These are phyloP conservation scores for Eremothecium cymbalariae DNA, from an alignment of 1,139 yeast genomes.

Conservation along the genomic window DNA sequence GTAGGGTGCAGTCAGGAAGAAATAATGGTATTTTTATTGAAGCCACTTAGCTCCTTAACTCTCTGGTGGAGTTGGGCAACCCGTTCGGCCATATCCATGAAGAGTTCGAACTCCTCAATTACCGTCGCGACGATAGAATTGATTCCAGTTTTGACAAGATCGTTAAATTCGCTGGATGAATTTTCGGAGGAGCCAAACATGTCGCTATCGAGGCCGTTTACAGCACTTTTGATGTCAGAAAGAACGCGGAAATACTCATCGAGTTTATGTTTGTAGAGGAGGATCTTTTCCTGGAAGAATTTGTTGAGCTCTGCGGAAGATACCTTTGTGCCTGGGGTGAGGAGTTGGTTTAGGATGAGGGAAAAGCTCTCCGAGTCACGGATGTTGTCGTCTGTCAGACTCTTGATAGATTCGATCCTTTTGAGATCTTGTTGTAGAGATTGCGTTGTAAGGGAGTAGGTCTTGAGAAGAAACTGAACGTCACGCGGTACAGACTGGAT, in stretches of 20 bases:
- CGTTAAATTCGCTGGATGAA: slow-evolving; percentile 10
- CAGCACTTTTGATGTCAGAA: slow-evolving; percentile 65
- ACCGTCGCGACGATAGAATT: slow-evolving; percentile 41
- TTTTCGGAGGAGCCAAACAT: slow-evolving; percentile 21
- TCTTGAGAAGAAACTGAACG: slow-evolving; percentile 59
- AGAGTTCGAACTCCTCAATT: slow-evolving; percentile 72
- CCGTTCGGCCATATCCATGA: slow-evolving; percentile 84
- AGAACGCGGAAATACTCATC: slow-evolving; percentile 59
- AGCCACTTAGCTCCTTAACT: slow-evolving; percentile 37
- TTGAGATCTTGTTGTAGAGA: slow-evolving; percentile 59
- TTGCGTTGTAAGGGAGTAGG: slow-evolving; percentile 55
- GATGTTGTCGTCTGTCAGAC: slow-evolving; percentile 38
- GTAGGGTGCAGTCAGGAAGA: slow-evolving; percentile 2
- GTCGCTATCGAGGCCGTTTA: slow-evolving; percentile 57
- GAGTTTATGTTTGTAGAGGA: slow-evolving; percentile 47
- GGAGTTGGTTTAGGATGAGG: slow-evolving; percentile 55
- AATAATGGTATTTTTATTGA: slow-evolving; percentile 5
- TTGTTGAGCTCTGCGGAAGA: slow-evolving; percentile 49
- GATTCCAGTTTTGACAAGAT: slow-evolving; percentile 21
- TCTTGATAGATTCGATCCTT: slow-evolving; percentile 36
- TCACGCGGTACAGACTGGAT: slow-evolving; percentile 81
- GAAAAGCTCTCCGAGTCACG: slow-evolving; percentile 59
- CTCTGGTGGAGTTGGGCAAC: slow-evolving; percentile 85
- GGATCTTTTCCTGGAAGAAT: slow-evolving; percentile 46
- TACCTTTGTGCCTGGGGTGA: slow-evolving; percentile 59